These are phyloP conservation scores for Phenoliferia sp. DNA, from an alignment of 1,284 basidiomycete species.

Conservation along the genomic window DNA sequence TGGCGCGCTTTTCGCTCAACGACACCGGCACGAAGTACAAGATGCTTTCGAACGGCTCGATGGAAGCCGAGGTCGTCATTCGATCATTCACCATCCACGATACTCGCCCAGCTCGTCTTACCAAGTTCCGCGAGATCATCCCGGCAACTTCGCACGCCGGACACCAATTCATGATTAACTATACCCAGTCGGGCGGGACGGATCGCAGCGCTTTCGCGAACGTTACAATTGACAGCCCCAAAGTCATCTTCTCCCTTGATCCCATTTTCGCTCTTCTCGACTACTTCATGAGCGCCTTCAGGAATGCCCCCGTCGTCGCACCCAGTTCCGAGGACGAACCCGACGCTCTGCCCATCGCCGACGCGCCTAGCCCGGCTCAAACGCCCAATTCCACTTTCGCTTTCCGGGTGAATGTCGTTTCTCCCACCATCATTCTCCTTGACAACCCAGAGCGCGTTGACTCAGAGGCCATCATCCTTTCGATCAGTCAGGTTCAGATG, in stretches of 20 bases:
- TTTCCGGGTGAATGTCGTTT: constrained; percentile 85
- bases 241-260: constrained; percentile 88
- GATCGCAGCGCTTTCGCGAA: constrained; percentile 65
- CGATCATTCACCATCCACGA: constrained; percentile 89
- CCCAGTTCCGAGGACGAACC: constrained; percentile 26
- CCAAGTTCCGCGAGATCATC: constrained; percentile 91
- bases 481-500: constrained; percentile 78
- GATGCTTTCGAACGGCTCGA: constrained; percentile 72
- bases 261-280: constrained; percentile 82
- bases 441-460: constrained; percentile 75
- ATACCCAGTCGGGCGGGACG: constrained; percentile 61
- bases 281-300: constrained; percentile 71
- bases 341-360: constrained; percentile 28
- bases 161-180: constrained; percentile 93
- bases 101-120: constrained; percentile 66
- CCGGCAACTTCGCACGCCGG: constrained; percentile 75
- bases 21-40: constrained; percentile 77
- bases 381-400: constrained; percentile 41
- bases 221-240: constrained; percentile 86
- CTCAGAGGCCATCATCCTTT: constrained; percentile 82
- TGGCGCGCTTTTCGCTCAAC: constrained; percentile 79
- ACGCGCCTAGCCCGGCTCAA: not conserved
- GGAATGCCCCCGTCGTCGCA: not conserved
- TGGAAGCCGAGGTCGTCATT: constrained; percentile 80
- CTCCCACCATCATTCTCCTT: constrained; percentile 82